A percentile compares a stretch with the other conserved stretches of the same genome.
phyloP scores from a whole-genome alignment of 768 basidiomycete genomes.

The Boletus reticuloceps region DNA sequence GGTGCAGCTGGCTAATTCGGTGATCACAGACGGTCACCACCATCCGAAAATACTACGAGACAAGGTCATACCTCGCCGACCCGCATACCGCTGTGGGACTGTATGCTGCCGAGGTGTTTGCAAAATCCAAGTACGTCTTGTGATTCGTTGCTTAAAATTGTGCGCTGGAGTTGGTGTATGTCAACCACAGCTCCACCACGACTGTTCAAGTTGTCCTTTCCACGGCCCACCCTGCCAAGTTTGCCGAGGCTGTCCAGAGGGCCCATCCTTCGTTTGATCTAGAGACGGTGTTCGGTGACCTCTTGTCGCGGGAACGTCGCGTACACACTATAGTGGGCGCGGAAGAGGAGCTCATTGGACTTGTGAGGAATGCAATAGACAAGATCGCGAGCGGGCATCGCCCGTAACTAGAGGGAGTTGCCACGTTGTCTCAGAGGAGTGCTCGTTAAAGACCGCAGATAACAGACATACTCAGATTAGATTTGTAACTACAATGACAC shows the following conservation, averaged over 20 bases:
- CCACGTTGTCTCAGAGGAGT: too few relatives aligned
- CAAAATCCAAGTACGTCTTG: constrained; percentile 52
- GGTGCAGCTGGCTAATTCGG: not conserved
- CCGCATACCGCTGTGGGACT: constrained; percentile 97
- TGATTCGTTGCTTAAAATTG: not conserved
- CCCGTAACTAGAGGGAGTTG: too few relatives aligned
- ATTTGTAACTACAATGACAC: too few relatives aligned
- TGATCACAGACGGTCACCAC: constrained; percentile 72
- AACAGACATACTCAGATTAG: too few relatives aligned
- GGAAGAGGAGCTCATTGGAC: constrained; percentile 56
- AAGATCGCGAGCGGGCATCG: constrained; percentile 13
- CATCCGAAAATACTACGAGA: constrained; percentile 63
- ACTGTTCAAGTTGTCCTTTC: constrained; percentile 79
- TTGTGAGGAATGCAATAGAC: constrained; percentile 66
- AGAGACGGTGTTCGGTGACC: constrained; percentile 65
- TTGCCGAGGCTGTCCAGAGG: constrained; percentile 86
- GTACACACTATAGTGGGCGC: constrained; percentile 75
- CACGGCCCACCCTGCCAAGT: constrained; percentile 97
- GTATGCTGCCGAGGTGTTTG: constrained; percentile 63
- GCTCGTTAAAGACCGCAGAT: too few relatives aligned
- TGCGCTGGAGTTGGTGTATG: not conserved
- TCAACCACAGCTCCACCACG: constrained; percentile 39
- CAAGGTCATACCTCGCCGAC: constrained; percentile 79
- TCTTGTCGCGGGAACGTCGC: constrained; percentile 71
- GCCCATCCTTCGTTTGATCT: constrained; percentile 43